These are phyloP conservation scores for Penicillium coprophilum DNA, from an alignment of 495 filamentous ascomycete genomes.

Conservation along the genomic window DNA sequence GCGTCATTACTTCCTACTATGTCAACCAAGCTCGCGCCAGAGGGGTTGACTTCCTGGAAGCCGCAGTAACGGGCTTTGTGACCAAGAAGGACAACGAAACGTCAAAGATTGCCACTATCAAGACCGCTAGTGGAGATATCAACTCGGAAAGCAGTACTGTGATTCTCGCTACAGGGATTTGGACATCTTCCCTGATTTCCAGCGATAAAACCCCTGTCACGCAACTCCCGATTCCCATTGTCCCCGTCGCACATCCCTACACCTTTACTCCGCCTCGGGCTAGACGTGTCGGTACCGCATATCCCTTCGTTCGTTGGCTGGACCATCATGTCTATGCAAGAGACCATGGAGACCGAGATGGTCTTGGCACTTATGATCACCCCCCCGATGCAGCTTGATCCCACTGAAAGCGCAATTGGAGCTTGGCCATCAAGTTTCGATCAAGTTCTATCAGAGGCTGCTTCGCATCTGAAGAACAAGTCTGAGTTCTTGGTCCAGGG, in stretches of 20 bases:
- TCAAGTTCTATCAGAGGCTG: constrained; percentile 25
- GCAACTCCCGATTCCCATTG: constrained; percentile 28
- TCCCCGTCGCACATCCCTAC: constrained; percentile 39
- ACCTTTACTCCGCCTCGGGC: constrained; percentile 27
- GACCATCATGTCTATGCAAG: constrained; percentile 39
- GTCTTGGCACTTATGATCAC: constrained; percentile 36
- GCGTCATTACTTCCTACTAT: constrained; percentile 29
- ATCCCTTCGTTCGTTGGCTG: constrained; percentile 36
- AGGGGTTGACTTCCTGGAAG: constrained; percentile 28
- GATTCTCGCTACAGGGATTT: constrained; percentile 36
- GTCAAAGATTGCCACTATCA: constrained; percentile 15
- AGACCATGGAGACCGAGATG: constrained; percentile 35
- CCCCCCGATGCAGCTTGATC: constrained; percentile 22
- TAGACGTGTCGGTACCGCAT: constrained; percentile 8
- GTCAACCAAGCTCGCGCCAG: constrained; percentile 33
- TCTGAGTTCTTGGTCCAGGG: constrained; percentile 14
- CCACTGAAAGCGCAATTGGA: constrained; percentile 27
- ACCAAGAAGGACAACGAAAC: background rate
- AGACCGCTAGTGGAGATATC: constrained; percentile 21
- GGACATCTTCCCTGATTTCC: constrained; percentile 26
- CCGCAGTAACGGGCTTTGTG: constrained; percentile 19
- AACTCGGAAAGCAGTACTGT: constrained; percentile 21
- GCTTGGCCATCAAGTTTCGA: constrained; percentile 30
- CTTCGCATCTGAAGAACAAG: constrained; percentile 19
- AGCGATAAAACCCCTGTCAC: background rate